phyloP scores from a whole-genome alignment of 768 basidiomycete genomes.

The Trametes coccinea region DNA sequence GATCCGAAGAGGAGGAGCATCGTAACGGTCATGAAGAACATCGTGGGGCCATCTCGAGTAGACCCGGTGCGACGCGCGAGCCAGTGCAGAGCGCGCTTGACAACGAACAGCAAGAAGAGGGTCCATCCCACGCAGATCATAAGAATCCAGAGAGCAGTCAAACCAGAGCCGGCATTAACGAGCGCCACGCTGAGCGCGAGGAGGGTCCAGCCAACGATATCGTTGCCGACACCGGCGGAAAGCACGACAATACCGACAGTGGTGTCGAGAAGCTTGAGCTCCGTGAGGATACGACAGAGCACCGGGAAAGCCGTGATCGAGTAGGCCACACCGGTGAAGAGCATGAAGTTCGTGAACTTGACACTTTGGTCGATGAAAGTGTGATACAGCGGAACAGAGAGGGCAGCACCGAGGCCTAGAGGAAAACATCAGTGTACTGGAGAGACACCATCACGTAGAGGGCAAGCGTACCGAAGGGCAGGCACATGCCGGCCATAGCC shows the following conservation, averaged over 20 bases:
- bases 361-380: constrained; percentile 66
- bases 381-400: constrained; percentile 71
- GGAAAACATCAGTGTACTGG: not conserved
- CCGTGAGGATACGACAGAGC: constrained; percentile 83
- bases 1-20: constrained; percentile 81
- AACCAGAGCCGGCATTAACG: constrained; percentile 82
- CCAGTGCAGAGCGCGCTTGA: constrained; percentile 63
- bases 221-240: constrained; percentile 88
- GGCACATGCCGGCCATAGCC: constrained; percentile 76
- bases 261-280: constrained; percentile 89
- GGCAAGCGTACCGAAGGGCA: constrained; percentile 69
- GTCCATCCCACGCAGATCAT: constrained; percentile 80
- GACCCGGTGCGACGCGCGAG: constrained; percentile 79
- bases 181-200: constrained; percentile 90
- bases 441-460: not conserved
- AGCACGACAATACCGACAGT: constrained; percentile 91
- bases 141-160: constrained; percentile 85
- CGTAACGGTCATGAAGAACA: constrained; percentile 85
- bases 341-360: constrained; percentile 87
- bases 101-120: constrained; percentile 69
- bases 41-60: constrained; percentile 77
- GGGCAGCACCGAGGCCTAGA: constrained; percentile 60
- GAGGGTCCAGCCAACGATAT: constrained; percentile 76
- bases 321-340: constrained; percentile 91
- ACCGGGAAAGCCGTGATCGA: constrained; percentile 88